Evolutionary conservation across 116 monocot genomes (phyloP).

Genomic region (Posidonia oceanica): DNA sequence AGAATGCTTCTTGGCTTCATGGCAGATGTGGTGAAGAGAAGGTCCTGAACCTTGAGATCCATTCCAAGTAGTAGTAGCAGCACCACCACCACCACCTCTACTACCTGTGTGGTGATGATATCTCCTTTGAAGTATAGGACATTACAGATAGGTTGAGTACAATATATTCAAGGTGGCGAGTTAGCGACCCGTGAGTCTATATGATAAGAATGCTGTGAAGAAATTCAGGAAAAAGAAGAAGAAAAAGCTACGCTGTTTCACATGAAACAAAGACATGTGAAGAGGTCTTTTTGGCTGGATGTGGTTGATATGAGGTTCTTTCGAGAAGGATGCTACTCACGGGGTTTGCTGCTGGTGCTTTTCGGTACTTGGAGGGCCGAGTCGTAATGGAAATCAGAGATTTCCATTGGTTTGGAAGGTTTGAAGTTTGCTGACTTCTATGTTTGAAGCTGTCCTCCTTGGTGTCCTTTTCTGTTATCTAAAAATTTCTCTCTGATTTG

Average conservation of each 20-base stretch:
- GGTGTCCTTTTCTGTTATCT: too few relatives aligned
- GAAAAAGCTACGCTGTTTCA: not conserved
- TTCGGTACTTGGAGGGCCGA: not conserved
- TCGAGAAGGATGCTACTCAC: not conserved
- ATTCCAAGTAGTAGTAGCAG: not conserved
- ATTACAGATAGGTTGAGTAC: not conserved
- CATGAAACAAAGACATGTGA: conserved; percentile 19
- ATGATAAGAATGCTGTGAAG: not conserved
- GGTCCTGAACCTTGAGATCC: not conserved
- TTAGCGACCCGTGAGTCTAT: conserved; percentile 12
- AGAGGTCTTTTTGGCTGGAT: not conserved
- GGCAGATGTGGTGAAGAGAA: not conserved
- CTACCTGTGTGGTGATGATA: not conserved
- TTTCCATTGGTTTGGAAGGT: too few relatives aligned
- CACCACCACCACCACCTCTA: not conserved
- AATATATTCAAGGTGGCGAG: not conserved
- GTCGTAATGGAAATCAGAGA: too few relatives aligned
- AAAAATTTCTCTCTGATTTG: too few relatives aligned
- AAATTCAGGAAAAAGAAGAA: not conserved
- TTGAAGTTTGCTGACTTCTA: too few relatives aligned
- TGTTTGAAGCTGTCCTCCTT: too few relatives aligned
- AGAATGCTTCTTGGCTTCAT: conserved; percentile 5
- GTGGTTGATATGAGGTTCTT: not conserved
- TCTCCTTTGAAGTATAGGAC: not conserved
- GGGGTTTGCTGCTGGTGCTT: not conserved